These are phyloP conservation scores for Colletotrichum camelliae DNA, from an alignment of 2,329 filamentous ascomycete species.

Conservation along the genomic window DNA sequence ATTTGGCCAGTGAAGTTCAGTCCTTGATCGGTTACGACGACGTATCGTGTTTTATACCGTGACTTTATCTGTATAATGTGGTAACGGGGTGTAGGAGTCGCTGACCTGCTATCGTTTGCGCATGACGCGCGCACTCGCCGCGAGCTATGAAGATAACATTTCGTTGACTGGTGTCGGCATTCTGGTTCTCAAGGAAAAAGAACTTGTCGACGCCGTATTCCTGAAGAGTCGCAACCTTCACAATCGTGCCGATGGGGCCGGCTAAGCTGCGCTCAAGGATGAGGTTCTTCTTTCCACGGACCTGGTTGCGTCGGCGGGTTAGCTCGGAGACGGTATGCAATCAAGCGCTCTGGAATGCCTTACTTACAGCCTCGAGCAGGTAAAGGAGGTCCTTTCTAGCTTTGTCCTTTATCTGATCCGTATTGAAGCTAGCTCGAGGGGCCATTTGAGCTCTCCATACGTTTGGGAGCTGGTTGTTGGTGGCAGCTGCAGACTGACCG, in stretches of 20 bases:
- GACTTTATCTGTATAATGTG: not conserved
- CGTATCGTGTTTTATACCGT: not conserved
- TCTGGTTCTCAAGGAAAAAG: conserved; percentile 95
- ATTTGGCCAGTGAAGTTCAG: not conserved
- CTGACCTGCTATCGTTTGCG: conserved; percentile 88
- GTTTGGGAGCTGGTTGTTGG: conserved; percentile 11
- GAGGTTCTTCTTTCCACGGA: conserved; percentile 98
- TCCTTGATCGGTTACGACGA: not conserved
- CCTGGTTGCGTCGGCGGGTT: conserved; percentile 55
- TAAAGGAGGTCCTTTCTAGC: conserved; percentile 88
- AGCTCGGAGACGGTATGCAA: not conserved
- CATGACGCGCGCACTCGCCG: conserved; percentile 85
- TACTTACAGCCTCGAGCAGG: conserved; percentile 92
- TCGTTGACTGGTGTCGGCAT: conserved; percentile 91
- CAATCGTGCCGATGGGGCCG: conserved; percentile 86
- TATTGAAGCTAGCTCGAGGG: conserved; percentile 73
- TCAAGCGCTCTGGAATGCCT: not conserved
- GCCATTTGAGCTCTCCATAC: conserved; percentile 68
- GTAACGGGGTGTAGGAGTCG: conserved; percentile 15
- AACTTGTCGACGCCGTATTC: conserved; percentile 98
- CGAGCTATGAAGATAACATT: conserved; percentile 94
- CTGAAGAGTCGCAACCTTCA: conserved; percentile 93
- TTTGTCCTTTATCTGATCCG: conserved; percentile 78
- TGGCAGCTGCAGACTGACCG: conserved; percentile 11
- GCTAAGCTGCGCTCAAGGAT: conserved; percentile 91